Evolutionary conservation across 2,329 filamentous ascomycete genomes (phyloP).

Genomic region (Fusarium acutatum): DNA sequence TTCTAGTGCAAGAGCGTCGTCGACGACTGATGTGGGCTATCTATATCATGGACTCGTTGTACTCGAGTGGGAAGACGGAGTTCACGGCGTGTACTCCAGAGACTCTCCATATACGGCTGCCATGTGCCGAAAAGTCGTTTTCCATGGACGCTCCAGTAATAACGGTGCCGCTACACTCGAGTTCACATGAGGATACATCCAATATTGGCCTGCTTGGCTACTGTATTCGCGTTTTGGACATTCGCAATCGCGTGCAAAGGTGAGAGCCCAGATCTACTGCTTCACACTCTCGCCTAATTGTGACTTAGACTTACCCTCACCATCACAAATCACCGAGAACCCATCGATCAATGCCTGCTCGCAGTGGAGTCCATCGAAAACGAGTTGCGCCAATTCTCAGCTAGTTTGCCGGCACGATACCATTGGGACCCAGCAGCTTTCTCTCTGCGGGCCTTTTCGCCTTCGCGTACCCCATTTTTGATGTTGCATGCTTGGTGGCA

Average conservation of each 20-base stretch:
- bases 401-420: background rate
- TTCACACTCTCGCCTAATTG: fast-evolving
- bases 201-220: conserved; percentile 10
- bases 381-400: conserved; percentile 8
- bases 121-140: conserved; percentile 13
- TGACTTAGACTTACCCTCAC: conserved; percentile 21
- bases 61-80: conserved; percentile 17
- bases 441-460: conserved; percentile 33
- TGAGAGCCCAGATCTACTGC: background rate
- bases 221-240: conserved; percentile 7
- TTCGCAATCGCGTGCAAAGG: conserved; percentile 24
- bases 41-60: conserved; percentile 17
- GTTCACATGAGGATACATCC: background rate
- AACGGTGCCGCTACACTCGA: background rate
- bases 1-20: conserved; percentile 24
- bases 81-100: conserved; percentile 12
- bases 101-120: background rate
- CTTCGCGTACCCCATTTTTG: conserved; percentile 30
- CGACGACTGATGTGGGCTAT: conserved; percentile 38
- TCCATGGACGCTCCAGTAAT: conserved; percentile 1
- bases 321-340: conserved; percentile 32
- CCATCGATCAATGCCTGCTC: conserved; percentile 3
- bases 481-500: conserved; percentile 42
- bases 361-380: conserved; percentile 15
- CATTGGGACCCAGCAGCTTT: conserved; percentile 26